phyloP scores from a whole-genome alignment of 108 stramenopile species.

The Poteriospumella lacustris region DNA sequence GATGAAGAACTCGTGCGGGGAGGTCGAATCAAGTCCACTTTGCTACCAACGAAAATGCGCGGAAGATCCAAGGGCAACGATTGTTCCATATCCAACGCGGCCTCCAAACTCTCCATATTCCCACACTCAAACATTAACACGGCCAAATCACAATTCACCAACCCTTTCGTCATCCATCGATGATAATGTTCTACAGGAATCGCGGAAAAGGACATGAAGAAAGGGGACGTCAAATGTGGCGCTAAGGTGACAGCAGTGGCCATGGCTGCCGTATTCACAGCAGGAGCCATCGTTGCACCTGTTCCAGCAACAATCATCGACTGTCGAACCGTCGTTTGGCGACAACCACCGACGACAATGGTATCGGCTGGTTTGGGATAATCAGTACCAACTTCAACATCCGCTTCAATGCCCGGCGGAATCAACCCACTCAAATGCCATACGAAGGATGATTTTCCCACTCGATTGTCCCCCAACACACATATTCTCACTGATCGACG shows the following conservation, averaged over 20 bases:
- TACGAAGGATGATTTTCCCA: neutral
- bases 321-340: neutral
- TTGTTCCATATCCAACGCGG: neutral
- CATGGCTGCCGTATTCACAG: too few relatives aligned
- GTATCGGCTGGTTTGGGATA: neutral
- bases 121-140: neutral
- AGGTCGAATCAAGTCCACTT: too few relatives aligned
- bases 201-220: neutral
- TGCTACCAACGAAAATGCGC: too few relatives aligned
- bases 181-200: neutral
- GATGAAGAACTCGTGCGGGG: too few relatives aligned
- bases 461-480: slow-evolving; percentile 1
- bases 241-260: too few relatives aligned
- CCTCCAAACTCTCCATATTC: neutral
- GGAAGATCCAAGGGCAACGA: too few relatives aligned
- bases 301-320: neutral
- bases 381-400: neutral
- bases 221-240: neutral
- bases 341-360: neutral
- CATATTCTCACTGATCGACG: neutral
- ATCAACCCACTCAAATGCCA: neutral
- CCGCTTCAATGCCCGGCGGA: neutral
- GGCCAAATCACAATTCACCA: neutral
- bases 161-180: neutral
- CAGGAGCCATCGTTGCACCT: neutral